Base-by-base conservation (phyloP, 2,329 filamentous ascomycete genomes). In the Botrytis sinoallii region DNA sequence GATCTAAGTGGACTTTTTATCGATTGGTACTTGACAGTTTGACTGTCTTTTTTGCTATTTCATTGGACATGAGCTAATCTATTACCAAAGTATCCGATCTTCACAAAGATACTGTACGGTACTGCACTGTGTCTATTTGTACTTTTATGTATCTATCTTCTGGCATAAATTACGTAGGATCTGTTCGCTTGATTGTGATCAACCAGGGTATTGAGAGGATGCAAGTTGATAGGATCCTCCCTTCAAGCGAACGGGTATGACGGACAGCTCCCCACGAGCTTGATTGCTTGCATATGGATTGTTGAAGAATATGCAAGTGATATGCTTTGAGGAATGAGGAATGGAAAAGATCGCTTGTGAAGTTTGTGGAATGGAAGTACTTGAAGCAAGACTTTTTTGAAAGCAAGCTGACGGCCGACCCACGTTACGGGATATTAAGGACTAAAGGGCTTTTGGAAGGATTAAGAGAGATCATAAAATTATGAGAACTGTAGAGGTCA, bases 251-350 rank as follows among this genome's bases (percentile, higher is more conserved):
- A 32, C 55, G 64, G 59, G 71, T 73, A 73, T 73, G 71, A 73
- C 66, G 66, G 71, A 70, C 71, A 73, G 71, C 38, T 70, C 65
- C 65, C 71, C 71, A 73, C 66, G 71, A 55, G 66, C 71, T 69
- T 29, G 52, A 55, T 55, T 73, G 66, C 66, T 52, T 73, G 64
- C 63, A 70, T 73, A 42, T 72, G 35, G 42, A 52, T 61, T 46
- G 55, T 63, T 61, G 65, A 69, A 69, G 65, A 55, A 73, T 73
- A 70, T 73, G 71, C 42, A 57, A 57, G 66, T 70, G 40, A 52
- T 73, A 14, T 67, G 48, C 38, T 52, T 20, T 59, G 18, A 67
- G n/a, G 12, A 35, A 40, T 32, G 48, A 68, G 25, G 4, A 44
- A 44, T 70, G 52, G 7, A 35, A 67, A 16, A 25, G n/a, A 57